phyloP scores from a whole-genome alignment of 208 protist genomes.

The Leptomonas pyrrhocoris region DNA sequence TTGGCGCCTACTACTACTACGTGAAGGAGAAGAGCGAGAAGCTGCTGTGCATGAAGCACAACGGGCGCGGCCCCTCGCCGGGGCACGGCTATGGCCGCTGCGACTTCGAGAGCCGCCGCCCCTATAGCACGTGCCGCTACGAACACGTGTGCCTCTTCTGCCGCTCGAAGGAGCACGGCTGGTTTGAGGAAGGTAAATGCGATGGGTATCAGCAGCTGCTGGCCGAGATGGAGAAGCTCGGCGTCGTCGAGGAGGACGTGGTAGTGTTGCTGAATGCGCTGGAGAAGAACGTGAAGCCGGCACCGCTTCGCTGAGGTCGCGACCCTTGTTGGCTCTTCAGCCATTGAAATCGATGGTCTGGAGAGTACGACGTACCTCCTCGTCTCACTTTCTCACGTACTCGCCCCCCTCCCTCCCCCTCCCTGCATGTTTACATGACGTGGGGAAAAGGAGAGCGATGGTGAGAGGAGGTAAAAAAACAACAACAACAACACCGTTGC shows the following conservation, averaged over 20 bases:
- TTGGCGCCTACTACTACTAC: slow-evolving; percentile 83
- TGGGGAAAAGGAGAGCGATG: too few species aligned
- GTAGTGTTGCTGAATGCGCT: slow-evolving; percentile 65
- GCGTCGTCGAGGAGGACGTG: slow-evolving; percentile 55
- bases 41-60: slow-evolving; percentile 80
- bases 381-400: too few species aligned
- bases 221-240: slow-evolving; percentile 56
- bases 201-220: slow-evolving; percentile 64
- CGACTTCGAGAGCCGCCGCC: slow-evolving; percentile 66
- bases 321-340: too few species aligned
- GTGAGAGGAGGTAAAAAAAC: too few species aligned
- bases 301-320: slow-evolving; percentile 12
- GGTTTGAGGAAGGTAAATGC: slow-evolving; percentile 78
- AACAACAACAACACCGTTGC: too few species aligned
- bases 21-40: slow-evolving; percentile 65
- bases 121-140: slow-evolving; percentile 72
- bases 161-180: slow-evolving; percentile 65
- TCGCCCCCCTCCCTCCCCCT: too few species aligned
- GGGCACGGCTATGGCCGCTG: slow-evolving; percentile 69
- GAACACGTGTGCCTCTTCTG: slow-evolving; percentile 83
- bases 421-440: too few species aligned
- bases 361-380: too few species aligned
- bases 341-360: neutral
- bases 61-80: slow-evolving; percentile 54
- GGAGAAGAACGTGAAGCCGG: slow-evolving; percentile 34